Evolutionary conservation across 1,139 yeast genomes (phyloP), one percentile per base, ranked within the genome.

Genomic region (Kluyveromyces sp.): DNA sequence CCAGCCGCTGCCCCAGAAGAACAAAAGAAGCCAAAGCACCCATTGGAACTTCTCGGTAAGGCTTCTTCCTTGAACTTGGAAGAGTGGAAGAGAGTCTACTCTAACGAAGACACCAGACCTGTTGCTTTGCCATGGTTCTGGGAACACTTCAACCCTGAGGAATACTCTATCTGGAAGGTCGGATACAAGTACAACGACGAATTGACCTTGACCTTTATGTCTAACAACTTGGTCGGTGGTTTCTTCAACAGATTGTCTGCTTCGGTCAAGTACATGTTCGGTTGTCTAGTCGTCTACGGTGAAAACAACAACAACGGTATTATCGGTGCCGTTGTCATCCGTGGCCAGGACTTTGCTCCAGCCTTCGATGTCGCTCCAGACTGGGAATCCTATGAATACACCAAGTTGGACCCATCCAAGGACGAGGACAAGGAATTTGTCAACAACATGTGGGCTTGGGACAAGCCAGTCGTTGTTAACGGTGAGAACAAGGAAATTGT

Each of bases 311-410:
- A 83, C 81, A 92, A 89, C 74, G 96, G 97, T 76, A 89, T 92
- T 67, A 74, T 86, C 59, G 96, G 96, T 75, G 95, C 83, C 66
- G 83, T 92, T 76, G 71, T 92, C 64, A 82, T 92, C 64, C 86
- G 97, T 74, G 99, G 99, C 64, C 88, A 92, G 71, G 96, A 92
- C 54, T 71, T 62, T 65, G 77, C 57, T 48, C 95, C 96, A 66
- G 98, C 96, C 53, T 88, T 92, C 64, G 85, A 92, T 56, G 97
- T 92, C 68, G 99, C 98, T 64, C 97, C 99, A 71, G 99, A 92
- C 74, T 88, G 95, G 95, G 98, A 92, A 74, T 81, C 89, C 33
- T 83, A 80, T 72, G 64, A 65, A 48, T 81, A 73, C 78, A 66
- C 75, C 62, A 75, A 78, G 72, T 72, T 83, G 60, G 92, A 83